Evolutionary conservation across 306 rosid genomes (phyloP).

Genomic region (Carpinus fangiana): DNA sequence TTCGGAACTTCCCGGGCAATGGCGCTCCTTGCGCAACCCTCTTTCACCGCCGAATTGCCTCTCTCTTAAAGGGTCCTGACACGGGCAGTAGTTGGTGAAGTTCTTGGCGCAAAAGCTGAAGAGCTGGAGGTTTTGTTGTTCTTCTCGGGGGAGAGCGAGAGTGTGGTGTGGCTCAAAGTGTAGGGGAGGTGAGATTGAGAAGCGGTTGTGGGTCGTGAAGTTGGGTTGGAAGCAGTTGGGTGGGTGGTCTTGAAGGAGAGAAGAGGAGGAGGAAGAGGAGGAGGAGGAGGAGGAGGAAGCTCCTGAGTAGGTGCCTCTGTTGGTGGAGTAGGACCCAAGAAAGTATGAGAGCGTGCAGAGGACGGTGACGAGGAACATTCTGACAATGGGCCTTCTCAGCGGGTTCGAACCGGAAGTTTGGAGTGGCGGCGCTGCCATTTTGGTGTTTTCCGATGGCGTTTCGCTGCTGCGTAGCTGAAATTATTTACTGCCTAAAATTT

Average conservation of each 20-base stretch:
- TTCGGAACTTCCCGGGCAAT: constrained; percentile 36
- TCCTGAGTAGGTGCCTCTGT: background rate
- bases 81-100: constrained; percentile 49
- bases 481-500: no score
- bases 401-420: background rate
- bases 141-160: background rate
- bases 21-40: constrained; percentile 45
- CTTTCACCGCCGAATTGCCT: constrained; percentile 17
- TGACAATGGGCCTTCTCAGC: background rate
- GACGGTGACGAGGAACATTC: constrained; percentile 13
- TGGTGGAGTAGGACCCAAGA: background rate
- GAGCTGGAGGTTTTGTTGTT: background rate
- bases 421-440: constrained; percentile 15
- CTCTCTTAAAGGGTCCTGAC: constrained; percentile 41
- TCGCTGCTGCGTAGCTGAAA: background rate
- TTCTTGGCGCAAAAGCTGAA: constrained; percentile 37
- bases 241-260: background rate
- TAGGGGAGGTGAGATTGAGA: background rate
- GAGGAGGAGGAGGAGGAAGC: background rate
- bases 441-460: no score
- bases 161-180: constrained; percentile 19
- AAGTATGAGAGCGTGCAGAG: constrained; percentile 24
- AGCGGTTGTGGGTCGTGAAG: background rate
- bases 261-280: background rate
- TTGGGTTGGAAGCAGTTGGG: background rate